Conservation (phyloP, 2,329 filamentous ascomycete genomes). For the Aspergillus glaucus region DNA sequence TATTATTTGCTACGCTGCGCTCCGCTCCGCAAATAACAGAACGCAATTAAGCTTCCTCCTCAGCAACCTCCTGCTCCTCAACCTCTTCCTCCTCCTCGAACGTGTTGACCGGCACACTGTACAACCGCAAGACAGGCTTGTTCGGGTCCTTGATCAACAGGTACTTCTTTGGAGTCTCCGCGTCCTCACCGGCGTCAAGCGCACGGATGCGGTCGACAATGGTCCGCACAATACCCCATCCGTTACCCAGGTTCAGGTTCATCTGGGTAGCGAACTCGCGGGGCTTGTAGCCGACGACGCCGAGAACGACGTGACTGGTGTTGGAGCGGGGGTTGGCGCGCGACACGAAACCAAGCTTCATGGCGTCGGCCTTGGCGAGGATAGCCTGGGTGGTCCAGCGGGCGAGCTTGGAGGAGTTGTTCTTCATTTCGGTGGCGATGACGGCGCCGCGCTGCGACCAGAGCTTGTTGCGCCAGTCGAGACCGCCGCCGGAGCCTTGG, state of each 20-base stretch:
- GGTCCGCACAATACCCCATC: conserved; percentile 97
- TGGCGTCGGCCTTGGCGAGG: conserved; percentile 90
- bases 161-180: conserved; percentile 41
- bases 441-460: conserved; percentile 92
- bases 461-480: conserved; percentile 96
- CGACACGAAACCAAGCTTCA: conserved; percentile 98
- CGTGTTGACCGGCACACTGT: conserved; percentile 78
- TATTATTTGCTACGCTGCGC: no score
- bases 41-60: conserved; percentile 39
- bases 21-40: background rate
- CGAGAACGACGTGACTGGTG: conserved; percentile 89
- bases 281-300: conserved; percentile 96
- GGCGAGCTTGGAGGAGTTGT: conserved; percentile 98
- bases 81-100: conserved; percentile 83
- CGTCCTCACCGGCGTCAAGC: conserved; percentile 37
- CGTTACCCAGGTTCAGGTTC: conserved; percentile 94
- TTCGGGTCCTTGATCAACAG: conserved; percentile 79
- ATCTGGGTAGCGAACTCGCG: conserved; percentile 95
- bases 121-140: conserved; percentile 88
- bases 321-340: conserved; percentile 87
- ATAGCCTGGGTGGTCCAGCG: conserved; percentile 97
- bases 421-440: conserved; percentile 99
- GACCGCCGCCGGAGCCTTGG: conserved; percentile 84
- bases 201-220: conserved; percentile 73
- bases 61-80: conserved; percentile 50